These are phyloP conservation scores for Theileria luwenshuni DNA, from an alignment of 169 alveolate genomes.

Conservation along the genomic window DNA sequence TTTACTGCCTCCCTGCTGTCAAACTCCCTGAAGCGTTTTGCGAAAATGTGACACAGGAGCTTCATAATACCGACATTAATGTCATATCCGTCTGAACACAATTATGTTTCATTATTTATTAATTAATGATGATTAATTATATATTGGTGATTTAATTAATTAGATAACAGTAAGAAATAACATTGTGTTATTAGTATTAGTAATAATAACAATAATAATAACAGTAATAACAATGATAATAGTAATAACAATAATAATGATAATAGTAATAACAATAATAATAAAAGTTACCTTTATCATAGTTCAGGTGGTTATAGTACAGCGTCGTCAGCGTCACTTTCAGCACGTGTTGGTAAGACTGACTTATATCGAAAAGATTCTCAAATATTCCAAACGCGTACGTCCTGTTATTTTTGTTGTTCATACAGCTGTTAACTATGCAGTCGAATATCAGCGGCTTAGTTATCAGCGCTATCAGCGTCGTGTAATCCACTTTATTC, in stretches of 20 bases:
- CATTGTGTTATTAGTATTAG: neutral
- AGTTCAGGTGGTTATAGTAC: conserved; percentile 18
- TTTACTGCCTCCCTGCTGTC: conserved; percentile 41
- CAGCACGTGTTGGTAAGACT: conserved; percentile 34
- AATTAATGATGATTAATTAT: neutral
- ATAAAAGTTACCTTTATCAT: neutral
- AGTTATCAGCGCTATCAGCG: conserved; percentile 8
- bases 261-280: too few species aligned
- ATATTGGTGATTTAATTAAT: neutral
- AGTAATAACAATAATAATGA: too few species aligned
- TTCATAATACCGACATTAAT: conserved; percentile 29
- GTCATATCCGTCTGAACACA: conserved; percentile 19
- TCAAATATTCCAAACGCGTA: conserved; percentile 50
- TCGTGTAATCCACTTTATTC: neutral
- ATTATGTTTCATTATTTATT: neutral
- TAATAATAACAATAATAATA: too few species aligned
- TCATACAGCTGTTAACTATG: conserved; percentile 36
- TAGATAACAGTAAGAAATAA: neutral
- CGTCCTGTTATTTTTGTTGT: conserved; percentile 42
- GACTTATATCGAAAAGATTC: conserved; percentile 32
- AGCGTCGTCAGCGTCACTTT: conserved; percentile 43
- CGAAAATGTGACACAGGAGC: conserved; percentile 46
- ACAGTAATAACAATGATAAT: too few species aligned
- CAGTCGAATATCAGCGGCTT: conserved; percentile 58
- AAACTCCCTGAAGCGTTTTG: conserved; percentile 30